A percentile compares a stretch with the other conserved stretches of the same genome.
phyloP scores from a whole-genome alignment of 2,329 filamentous ascomycete species.

The Bertia moriformis region DNA sequence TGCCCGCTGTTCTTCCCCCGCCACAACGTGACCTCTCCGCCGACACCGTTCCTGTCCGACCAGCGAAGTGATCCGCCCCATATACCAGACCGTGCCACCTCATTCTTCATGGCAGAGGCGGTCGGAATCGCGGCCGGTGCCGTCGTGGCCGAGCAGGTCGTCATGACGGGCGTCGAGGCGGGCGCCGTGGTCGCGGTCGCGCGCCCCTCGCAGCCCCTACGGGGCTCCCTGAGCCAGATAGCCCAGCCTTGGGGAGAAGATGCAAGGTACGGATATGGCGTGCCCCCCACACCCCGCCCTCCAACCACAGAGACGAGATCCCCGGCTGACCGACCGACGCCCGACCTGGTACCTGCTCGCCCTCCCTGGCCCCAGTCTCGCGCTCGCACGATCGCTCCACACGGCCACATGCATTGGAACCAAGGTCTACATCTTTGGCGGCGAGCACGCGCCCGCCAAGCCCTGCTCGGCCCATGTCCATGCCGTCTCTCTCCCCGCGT shows the following conservation, averaged over 20 bases:
- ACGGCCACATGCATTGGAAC: constrained; percentile 34
- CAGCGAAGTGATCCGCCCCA: too few species aligned
- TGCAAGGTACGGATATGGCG: constrained; percentile 9
- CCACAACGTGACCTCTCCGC: too few species aligned
- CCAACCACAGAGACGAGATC: too few species aligned
- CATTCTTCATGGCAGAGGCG: too few species aligned
- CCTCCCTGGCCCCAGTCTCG: constrained; percentile 10
- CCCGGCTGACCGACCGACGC: too few species aligned
- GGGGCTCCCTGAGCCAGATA: constrained; percentile 31
- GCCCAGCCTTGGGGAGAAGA: constrained; percentile 12
- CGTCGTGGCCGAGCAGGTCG: constrained; percentile 21
- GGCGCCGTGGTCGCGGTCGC: constrained; percentile 27
- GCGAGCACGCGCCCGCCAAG: constrained; percentile 19
- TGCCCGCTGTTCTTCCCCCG: too few species aligned
- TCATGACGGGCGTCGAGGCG: constrained; percentile 22
- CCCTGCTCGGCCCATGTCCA: constrained; percentile 34
- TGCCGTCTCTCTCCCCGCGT: constrained; percentile 26
- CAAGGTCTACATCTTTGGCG: constrained; percentile 40
- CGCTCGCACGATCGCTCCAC: constrained; percentile 31
- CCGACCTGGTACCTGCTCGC: too few species aligned
- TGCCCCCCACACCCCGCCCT: too few species aligned
- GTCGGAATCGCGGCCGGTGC: constrained; percentile 20
- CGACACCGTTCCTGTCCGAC: too few species aligned
- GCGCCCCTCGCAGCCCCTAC: constrained; percentile 34
- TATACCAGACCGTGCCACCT: too few species aligned